Evolutionary conservation across 371 early-diverging fungal genomes (phyloP), one percentile per base, ranked within the genome.

Genomic region (Lichtheimia hyalospora): DNA sequence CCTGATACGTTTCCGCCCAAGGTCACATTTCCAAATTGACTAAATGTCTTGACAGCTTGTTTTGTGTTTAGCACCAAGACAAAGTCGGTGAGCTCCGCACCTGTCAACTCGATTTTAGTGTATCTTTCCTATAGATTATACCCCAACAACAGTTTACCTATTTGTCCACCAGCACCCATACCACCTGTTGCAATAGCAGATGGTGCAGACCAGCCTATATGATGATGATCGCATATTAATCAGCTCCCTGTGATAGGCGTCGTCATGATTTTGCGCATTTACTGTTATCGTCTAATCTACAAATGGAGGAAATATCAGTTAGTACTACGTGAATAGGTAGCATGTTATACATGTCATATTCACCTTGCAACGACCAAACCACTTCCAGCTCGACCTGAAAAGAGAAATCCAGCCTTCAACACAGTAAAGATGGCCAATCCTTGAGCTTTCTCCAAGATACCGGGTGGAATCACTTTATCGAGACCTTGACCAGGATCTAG

Each of bases 21-120:
- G 0, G 96, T 96, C 20, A 97, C 81, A 66, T 95, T 96, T 12
- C 97, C 96, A 54, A 92, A 93, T 50, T 90, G 84, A 50, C 84
- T 84, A 66, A 97, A 97, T 4, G 96, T 90, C 69, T 90, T 90
- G 34, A 97, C 95, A 18, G 96, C 95, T 10, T 81, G 85, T 14
- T 82, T 84, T 2, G 89, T 92, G 62, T 95, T 97, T 23, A 97
- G 79, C 12, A 96, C 83, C 60, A 96, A 85, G 13, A 96, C 94
- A 76, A 95, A 93, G 67, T 96, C 95, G 2, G 96, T 96, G 61
- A 96, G 63, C 73, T 97, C 95, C 16, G 93, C 96, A 53, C 98
- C 79, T 75, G 55, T 14, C 18, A 20, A 23, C 18, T 14, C 24
- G 14, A n/a, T 3, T 15, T 55, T n/a, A 21, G 28, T n/a, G 42